Percentiles rank a stretch among this genome's conserved stretches.
These are phyloP conservation scores for Helminthosporium solani DNA, from an alignment of 2,329 filamentous ascomycete genomes.

Conservation along the genomic window DNA sequence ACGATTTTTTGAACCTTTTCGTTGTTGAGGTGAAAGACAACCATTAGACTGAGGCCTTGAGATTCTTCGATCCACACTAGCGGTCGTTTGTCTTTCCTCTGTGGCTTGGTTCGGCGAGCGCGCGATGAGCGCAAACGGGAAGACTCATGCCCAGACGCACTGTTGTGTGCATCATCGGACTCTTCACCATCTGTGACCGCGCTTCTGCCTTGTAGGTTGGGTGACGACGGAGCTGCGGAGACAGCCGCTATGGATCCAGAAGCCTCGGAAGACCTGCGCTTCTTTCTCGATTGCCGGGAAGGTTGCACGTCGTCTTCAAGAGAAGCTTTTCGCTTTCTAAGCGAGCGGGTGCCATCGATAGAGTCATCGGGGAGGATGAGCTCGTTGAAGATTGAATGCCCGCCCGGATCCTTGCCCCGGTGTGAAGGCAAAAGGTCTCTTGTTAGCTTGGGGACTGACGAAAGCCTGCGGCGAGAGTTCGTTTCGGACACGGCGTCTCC, in stretches of 20 bases:
- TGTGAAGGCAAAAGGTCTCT: conserved; percentile 71
- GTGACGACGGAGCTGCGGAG: conserved; percentile 33
- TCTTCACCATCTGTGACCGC: conserved; percentile 34
- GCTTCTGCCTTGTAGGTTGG: conserved; percentile 28
- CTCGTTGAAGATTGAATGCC: conserved; percentile 73
- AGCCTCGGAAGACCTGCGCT: conserved; percentile 41
- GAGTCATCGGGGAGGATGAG: conserved; percentile 71
- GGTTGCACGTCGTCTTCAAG: conserved; percentile 63
- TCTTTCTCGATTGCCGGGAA: conserved; percentile 44
- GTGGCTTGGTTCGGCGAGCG: conserved; percentile 34
- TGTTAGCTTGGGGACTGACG: conserved; percentile 65
- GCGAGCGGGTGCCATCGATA: conserved; percentile 71
- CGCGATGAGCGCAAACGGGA: conserved; percentile 33
- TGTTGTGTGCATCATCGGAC: conserved; percentile 26
- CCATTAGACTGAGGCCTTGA: conserved; percentile 30
- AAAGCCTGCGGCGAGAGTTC: conserved; percentile 52
- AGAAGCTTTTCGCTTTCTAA: conserved; percentile 83
- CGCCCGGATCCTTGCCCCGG: conserved; percentile 61
- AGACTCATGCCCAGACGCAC: conserved; percentile 32
- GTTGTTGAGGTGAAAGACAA: conserved; percentile 47
- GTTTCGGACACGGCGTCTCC: conserved; percentile 45
- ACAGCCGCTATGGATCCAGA: conserved; percentile 34
- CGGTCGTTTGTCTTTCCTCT: conserved; percentile 38
- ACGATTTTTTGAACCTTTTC: conserved; percentile 62
- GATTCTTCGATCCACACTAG: conserved; percentile 40